Percentiles rank a stretch among this genome's conserved stretches.
Evolutionary conservation across 1,139 yeast genomes (phyloP).

Genomic region (Candida smagusa): DNA sequence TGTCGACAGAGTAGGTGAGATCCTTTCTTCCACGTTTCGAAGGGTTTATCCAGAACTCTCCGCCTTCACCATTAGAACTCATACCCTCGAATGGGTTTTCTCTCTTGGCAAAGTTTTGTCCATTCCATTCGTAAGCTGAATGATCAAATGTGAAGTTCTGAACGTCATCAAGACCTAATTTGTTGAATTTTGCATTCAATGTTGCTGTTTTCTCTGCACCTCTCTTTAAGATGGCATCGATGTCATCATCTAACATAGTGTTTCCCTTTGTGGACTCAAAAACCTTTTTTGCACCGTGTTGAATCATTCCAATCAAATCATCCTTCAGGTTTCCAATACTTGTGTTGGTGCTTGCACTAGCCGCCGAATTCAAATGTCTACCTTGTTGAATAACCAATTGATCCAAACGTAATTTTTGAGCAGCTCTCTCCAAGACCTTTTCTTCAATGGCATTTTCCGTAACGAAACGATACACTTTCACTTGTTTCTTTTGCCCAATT

Average conservation of each 20-base stretch:
- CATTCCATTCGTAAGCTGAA: constrained; percentile 97
- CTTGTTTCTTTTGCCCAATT: constrained; percentile 97
- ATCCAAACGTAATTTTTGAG: constrained; percentile 87
- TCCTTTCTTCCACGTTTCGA: constrained; percentile 88
- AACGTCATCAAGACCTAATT: constrained; percentile 84
- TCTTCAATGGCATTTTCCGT: constrained; percentile 97
- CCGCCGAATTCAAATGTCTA: constrained; percentile 42
- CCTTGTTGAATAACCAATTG: constrained; percentile 97
- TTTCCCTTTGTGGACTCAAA: constrained; percentile 49
- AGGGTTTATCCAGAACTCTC: constrained; percentile 73
- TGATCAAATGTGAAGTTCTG: constrained; percentile 86
- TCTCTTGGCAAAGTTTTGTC: constrained; percentile 82
- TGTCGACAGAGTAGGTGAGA: constrained; percentile 82
- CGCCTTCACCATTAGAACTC: constrained; percentile 13
- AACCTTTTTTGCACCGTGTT: constrained; percentile 91
- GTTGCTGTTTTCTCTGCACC: constrained; percentile 82
- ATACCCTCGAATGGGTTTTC: constrained; percentile 17
- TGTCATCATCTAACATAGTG: constrained; percentile 60
- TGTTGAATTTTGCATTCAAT: constrained; percentile 64
- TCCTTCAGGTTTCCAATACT: constrained; percentile 66
- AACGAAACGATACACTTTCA: constrained; percentile 83
- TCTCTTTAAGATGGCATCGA: constrained; percentile 70
- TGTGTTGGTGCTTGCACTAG: constrained; percentile 28
- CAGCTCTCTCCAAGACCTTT: constrained; percentile 92
- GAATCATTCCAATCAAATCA: constrained; percentile 90